Conservation (phyloP, 805 yeast genomes). For the Starmera caribaea region DNA sequence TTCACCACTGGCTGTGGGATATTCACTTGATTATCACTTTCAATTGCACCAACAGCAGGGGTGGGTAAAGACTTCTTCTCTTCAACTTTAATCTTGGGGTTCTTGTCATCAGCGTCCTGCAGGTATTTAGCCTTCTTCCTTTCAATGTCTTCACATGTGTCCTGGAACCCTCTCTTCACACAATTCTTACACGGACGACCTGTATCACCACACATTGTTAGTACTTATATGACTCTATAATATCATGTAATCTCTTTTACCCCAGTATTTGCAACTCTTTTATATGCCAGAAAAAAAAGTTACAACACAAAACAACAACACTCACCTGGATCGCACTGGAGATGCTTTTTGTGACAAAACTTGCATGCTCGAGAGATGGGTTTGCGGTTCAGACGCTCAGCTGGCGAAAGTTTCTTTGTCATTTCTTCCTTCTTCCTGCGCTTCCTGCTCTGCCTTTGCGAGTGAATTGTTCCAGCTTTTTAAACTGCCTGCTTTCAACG, state of each 20-base stretch:
- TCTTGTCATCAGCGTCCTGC: conserved; percentile 3
- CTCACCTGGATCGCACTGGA: conserved; percentile 50
- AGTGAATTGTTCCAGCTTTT: no score
- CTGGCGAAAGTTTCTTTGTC: conserved; percentile 52
- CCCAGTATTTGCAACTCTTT: no score
- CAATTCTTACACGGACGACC: conserved; percentile 68
- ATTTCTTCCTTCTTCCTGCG: no score
- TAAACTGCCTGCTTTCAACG: no score
- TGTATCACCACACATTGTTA: neutral
- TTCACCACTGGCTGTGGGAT: no score
- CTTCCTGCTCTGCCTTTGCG: no score
- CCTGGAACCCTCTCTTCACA: conserved; percentile 46
- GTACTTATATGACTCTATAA: no score
- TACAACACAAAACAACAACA: neutral
- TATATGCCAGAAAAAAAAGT: neutral
- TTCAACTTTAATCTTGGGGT: neutral
- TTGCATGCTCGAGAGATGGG: conserved; percentile 65
- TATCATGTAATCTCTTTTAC: no score
- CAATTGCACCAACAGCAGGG: no score
- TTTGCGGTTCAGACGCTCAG: conserved; percentile 42
- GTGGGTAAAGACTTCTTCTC: neutral
- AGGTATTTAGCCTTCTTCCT: conserved; percentile 36
- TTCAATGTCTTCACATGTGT: conserved; percentile 46
- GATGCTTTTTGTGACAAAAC: conserved; percentile 64
- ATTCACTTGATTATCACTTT: no score